Percentiles rank a stretch among this genome's conserved stretches.
Conservation (phyloP, 768 basidiomycete species). For the Rhizopogon roseolus region DNA sequence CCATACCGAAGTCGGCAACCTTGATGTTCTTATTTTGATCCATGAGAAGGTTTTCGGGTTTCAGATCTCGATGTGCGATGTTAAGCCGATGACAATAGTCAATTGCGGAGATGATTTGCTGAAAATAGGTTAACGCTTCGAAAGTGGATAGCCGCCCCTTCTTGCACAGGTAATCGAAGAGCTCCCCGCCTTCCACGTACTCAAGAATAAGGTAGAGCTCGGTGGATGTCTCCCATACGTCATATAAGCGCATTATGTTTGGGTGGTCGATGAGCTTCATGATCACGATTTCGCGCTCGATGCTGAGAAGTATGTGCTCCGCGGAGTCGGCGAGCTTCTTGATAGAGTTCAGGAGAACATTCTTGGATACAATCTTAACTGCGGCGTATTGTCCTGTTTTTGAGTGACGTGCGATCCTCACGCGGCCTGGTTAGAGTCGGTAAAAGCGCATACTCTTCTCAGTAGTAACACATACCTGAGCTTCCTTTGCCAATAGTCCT, state of each 20-base stretch:
- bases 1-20: slow-evolving; percentile 97
- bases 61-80: slow-evolving; percentile 90
- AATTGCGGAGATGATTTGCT: slow-evolving; percentile 88
- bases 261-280: slow-evolving; percentile 98
- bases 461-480: slow-evolving; percentile 43
- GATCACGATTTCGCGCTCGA: slow-evolving; percentile 93
- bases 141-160: slow-evolving; percentile 63
- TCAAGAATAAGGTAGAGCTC: slow-evolving; percentile 91
- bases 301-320: slow-evolving; percentile 71
- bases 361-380: slow-evolving; percentile 90
- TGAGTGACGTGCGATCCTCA: slow-evolving; percentile 84
- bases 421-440: slow-evolving; percentile 57
- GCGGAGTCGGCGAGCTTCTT: slow-evolving; percentile 66
- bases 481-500: slow-evolving; percentile 79
- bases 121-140: slow-evolving; percentile 84
- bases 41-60: slow-evolving; percentile 90
- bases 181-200: slow-evolving; percentile 91
- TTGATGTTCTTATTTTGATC: slow-evolving; percentile 85
- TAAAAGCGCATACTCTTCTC: not conserved
- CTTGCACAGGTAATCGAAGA: slow-evolving; percentile 88
- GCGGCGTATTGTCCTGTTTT: slow-evolving; percentile 88
- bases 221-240: slow-evolving; percentile 92
- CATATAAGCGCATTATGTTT: slow-evolving; percentile 90
- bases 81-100: slow-evolving; percentile 94
- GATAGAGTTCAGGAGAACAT: slow-evolving; percentile 57